phyloP scores from a whole-genome alignment of 2,329 filamentous ascomycete species.

The Monilinia fructicola region DNA sequence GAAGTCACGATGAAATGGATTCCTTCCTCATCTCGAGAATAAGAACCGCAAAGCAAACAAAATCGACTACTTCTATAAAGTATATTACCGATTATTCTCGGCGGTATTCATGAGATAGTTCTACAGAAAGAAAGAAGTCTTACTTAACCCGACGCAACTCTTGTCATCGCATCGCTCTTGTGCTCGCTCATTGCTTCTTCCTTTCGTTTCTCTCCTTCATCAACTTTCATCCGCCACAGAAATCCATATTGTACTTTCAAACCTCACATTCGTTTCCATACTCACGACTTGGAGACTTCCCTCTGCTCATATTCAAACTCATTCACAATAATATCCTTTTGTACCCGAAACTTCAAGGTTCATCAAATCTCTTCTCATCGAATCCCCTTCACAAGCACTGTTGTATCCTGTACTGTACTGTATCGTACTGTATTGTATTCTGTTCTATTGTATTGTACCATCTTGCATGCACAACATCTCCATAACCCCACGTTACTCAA shows the following conservation, averaged over 20 bases:
- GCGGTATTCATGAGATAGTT: slow-evolving; percentile 8
- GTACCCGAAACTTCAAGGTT: background rate
- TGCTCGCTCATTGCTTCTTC: background rate
- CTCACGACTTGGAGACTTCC: no score
- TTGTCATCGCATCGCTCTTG: slow-evolving; percentile 1
- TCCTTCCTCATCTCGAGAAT: slow-evolving; percentile 5
- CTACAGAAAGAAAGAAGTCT: slow-evolving; percentile 18
- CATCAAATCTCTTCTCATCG: background rate
- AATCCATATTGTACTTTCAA: background rate
- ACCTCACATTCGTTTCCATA: background rate
- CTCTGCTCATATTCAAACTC: background rate
- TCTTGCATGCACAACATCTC: slow-evolving; percentile 17
- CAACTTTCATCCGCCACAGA: background rate
- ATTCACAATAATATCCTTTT: background rate
- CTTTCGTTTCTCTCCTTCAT: background rate
- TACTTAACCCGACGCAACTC: background rate
- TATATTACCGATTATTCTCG: background rate
- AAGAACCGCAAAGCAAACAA: background rate
- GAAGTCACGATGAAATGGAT: background rate
- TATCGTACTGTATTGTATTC: no score
- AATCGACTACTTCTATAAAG: background rate
- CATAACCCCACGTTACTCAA: slow-evolving; percentile 18
- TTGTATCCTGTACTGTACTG: no score
- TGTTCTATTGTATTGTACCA: slow-evolving; percentile 14
- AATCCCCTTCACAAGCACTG: background rate